Evolutionary conservation across 2,329 filamentous ascomycete genomes (phyloP), one percentile per base, ranked within the genome.

Genomic region (Dissoconium aciculare): DNA sequence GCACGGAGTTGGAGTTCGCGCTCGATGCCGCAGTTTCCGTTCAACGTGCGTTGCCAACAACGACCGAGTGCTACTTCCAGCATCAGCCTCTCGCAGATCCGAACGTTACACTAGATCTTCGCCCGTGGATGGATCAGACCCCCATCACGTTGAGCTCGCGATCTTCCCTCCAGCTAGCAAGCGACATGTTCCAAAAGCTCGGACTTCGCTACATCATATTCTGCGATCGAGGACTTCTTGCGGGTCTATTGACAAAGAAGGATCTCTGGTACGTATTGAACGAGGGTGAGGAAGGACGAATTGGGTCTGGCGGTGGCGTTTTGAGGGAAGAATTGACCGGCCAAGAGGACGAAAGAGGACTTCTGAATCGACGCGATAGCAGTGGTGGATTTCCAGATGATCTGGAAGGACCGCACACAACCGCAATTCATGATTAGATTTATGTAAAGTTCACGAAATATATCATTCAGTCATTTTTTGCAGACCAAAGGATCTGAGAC

Each of bases 41-140:
- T 19, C 27, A 34, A n/a, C 67, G 73, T 25, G 66, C 64, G 28
- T 62, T 91, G 2, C 64, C 75, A 0, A 64, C 67, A 1, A 74
- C 78, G 37, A 79, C 84, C 0, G 79, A 87, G 51, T 77, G 78
- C 26, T 84, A 79, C 56, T 94, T 98, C 57, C 68, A 72, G 1
- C 81, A 91, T 50, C 79, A 85, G 49, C 76, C 80, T 2, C 73
- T 87, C 32, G 77, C 78, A 1, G 82, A 92, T 47, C 78, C 81
- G 1, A 63, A 68, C 12, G 67, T 72, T 11, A 84, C 78, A 1
- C 71, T 98, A 23, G 89, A 98, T 56, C 67, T 98, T 8, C 67
- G 87, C 5, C 85, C 85, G 2, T 98, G 89, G 89, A 94, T 98
- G 84, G 89, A 98, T 55, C 87, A 94, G 55, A 98, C 89, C 0